Conservation (phyloP, 306 rosid genomes). For the Senna siamea region DNA sequence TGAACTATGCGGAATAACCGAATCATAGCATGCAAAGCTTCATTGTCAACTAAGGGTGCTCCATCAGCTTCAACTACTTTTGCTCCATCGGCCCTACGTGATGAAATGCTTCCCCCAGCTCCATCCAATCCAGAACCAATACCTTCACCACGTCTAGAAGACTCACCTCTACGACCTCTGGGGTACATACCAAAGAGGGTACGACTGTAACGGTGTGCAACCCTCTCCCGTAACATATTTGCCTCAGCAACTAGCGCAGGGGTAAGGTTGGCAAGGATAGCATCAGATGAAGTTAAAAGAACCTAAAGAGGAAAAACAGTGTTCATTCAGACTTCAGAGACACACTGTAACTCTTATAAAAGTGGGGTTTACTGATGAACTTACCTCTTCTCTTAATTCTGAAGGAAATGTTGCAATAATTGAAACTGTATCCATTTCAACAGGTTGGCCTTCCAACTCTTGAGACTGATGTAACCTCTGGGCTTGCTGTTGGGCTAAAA, state of each 20-base stretch:
- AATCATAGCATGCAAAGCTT: slow-evolving; percentile 84
- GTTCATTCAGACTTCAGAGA: slow-evolving; percentile 22
- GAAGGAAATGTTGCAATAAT: slow-evolving; percentile 98
- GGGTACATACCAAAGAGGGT: slow-evolving; percentile 92
- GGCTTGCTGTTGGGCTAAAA: slow-evolving; percentile 95
- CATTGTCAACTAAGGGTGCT: slow-evolving; percentile 78
- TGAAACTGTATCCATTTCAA: slow-evolving; percentile 97
- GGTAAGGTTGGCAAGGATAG: slow-evolving; percentile 89
- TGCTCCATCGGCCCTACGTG: slow-evolving; percentile 79
- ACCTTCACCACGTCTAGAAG: slow-evolving; percentile 81
- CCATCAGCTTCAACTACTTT: slow-evolving; percentile 95
- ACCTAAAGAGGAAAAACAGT: slow-evolving; percentile 55
- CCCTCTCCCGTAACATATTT: slow-evolving; percentile 91
- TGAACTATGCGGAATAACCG: slow-evolving; percentile 91
- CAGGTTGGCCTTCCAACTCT: slow-evolving; percentile 98
- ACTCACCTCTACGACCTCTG: slow-evolving; percentile 90
- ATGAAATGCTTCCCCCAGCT: slow-evolving; percentile 60
- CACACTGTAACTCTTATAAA: not conserved
- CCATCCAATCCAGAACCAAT: slow-evolving; percentile 70
- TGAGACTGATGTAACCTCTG: slow-evolving; percentile 92
- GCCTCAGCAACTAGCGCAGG: slow-evolving; percentile 99
- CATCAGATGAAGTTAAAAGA: slow-evolving; percentile 95
- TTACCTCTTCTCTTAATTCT: slow-evolving; percentile 93
- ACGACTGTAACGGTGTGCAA: slow-evolving; percentile 92
- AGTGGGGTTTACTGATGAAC: slow-evolving; percentile 27